Evolutionary conservation across 768 basidiomycete genomes (phyloP), one percentile per base, ranked within the genome.

Genomic region (Zangia roseola): DNA sequence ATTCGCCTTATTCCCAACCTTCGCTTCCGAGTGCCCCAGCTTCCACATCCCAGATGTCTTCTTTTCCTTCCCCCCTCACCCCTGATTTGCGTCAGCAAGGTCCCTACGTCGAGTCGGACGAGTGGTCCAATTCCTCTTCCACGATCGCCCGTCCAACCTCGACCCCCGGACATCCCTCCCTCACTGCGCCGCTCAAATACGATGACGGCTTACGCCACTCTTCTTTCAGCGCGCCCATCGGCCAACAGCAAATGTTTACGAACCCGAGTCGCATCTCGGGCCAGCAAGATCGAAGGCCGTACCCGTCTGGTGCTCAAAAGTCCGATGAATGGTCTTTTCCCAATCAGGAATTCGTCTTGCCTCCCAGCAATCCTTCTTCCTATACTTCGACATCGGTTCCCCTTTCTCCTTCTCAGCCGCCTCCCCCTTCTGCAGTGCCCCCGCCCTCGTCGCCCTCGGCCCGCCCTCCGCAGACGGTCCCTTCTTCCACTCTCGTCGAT

Each of bases 291-390:
- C 79, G 81, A 63, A 78, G 83, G 68, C 74, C 64, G n/a, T 74
- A 57, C 54, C 68, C 54, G 12, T 54, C 74, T 58, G 71, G 63
- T 65, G 69, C 57, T 30, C 78, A 69, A 63, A 82, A 82, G 78
- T 80, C 82, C 76, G 76, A 77, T 63, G 84, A 87, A 55, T 89
- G 87, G 88, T 72, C 74, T 43, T 87, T 86, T 69, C 78, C 83
- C 47, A 74, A 72, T 64, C 69, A 70, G 57, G 83, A 86, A 41
- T 84, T 78, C 65, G 74, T 80, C 49, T 67, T 81, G 53, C 62
- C 68, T 23, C 49, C 62, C 12, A 49, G 17, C 24, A 70, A 53
- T 34, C 19, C 63, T 1, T 35, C 64, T 10, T 36, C 64, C 16
- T 70, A 70, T 48, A 51, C 24, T 30, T 54, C 65, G 1, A 40